A percentile compares a stretch with the other conserved stretches of the same genome.
These are phyloP conservation scores for Fusarium buxicola DNA, from an alignment of 2,329 filamentous ascomycete species.

Conservation along the genomic window DNA sequence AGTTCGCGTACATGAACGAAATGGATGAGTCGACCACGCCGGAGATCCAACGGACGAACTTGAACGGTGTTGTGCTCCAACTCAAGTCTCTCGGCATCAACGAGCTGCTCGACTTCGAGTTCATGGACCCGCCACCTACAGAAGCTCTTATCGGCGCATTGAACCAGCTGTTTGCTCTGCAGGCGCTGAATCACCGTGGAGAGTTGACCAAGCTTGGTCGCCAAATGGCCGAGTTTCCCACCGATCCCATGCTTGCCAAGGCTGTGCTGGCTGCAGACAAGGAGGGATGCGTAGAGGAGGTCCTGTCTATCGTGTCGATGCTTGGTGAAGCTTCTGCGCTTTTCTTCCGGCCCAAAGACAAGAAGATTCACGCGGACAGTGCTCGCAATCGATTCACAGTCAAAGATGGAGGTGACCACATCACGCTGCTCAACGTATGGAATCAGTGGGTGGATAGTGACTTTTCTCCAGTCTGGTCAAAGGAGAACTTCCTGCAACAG, in stretches of 20 bases:
- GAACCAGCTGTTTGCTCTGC: slow-evolving; percentile 91
- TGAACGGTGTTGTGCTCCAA: slow-evolving; percentile 85
- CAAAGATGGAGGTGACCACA: slow-evolving; percentile 90
- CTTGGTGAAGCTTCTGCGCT: slow-evolving; percentile 87
- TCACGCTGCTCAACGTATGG: slow-evolving; percentile 91
- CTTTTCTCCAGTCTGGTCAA: slow-evolving; percentile 87
- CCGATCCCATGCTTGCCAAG: slow-evolving; percentile 91
- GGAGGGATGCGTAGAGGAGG: slow-evolving; percentile 92
- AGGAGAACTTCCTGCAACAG: slow-evolving; percentile 95
- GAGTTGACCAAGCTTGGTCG: slow-evolving; percentile 90
- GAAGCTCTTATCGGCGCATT: slow-evolving; percentile 90
- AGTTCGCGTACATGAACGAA: slow-evolving; percentile 94
- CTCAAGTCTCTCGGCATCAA: slow-evolving; percentile 93
- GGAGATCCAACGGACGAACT: slow-evolving; percentile 91
- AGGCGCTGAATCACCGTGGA: slow-evolving; percentile 88
- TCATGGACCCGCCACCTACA: slow-evolving; percentile 92
- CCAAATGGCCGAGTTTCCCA: slow-evolving; percentile 95
- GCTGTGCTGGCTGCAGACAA: slow-evolving; percentile 89
- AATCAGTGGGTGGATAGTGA: slow-evolving; percentile 95
- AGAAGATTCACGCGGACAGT: slow-evolving; percentile 94
- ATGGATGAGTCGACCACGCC: slow-evolving; percentile 92
- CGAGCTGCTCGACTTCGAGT: slow-evolving; percentile 92
- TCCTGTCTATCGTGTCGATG: slow-evolving; percentile 95
- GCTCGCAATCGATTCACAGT: slow-evolving; percentile 89
- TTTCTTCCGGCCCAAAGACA: slow-evolving; percentile 96